Conservation (phyloP, 1,284 basidiomycete species). For the Ganoderma lucidum region DNA sequence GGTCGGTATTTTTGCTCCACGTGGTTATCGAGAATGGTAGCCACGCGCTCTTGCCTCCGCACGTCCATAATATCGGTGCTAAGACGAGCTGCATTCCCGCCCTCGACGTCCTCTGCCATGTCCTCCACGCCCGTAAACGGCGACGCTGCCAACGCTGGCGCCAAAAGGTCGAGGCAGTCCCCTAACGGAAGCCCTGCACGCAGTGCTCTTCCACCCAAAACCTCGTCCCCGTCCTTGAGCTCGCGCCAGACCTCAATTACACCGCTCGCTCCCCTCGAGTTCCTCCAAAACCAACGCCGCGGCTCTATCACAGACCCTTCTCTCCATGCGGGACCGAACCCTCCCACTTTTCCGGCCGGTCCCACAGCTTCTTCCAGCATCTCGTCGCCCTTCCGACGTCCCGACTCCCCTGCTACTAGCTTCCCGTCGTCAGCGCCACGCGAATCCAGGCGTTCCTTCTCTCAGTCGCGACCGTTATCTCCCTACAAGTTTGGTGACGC, state of each 20-base stretch:
- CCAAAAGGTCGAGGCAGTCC: constrained; percentile 34
- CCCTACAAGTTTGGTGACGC: constrained; percentile 76
- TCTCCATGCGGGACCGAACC: constrained; percentile 59
- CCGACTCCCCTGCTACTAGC: constrained; percentile 38
- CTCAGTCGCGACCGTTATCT: constrained; percentile 65
- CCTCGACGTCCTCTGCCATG: constrained; percentile 35
- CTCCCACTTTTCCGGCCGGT: constrained; percentile 40
- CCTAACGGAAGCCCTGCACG: constrained; percentile 33
- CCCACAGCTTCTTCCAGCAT: constrained; percentile 33
- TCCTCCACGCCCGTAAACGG: constrained; percentile 33
- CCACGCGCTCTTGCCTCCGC: constrained; percentile 41
- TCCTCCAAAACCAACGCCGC: constrained; percentile 77
- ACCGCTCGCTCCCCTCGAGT: constrained; percentile 76
- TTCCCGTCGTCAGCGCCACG: constrained; percentile 39
- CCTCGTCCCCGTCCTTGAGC: constrained; percentile 41
- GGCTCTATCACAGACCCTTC: constrained; percentile 84
- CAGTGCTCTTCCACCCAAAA: constrained; percentile 43
- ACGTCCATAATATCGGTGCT: constrained; percentile 34
- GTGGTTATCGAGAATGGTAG: constrained; percentile 41
- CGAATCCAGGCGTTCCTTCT: constrained; percentile 45
- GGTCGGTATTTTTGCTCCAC: constrained; percentile 34
- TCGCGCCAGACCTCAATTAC: constrained; percentile 50
- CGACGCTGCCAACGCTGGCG: constrained; percentile 31
- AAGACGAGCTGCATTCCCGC: constrained; percentile 30
- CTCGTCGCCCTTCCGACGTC: constrained; percentile 39